Evolutionary conservation across 2,329 filamentous ascomycete genomes (phyloP), one percentile per base, ranked within the genome.

Genomic region (Tolypocladium guangdongense): DNA sequence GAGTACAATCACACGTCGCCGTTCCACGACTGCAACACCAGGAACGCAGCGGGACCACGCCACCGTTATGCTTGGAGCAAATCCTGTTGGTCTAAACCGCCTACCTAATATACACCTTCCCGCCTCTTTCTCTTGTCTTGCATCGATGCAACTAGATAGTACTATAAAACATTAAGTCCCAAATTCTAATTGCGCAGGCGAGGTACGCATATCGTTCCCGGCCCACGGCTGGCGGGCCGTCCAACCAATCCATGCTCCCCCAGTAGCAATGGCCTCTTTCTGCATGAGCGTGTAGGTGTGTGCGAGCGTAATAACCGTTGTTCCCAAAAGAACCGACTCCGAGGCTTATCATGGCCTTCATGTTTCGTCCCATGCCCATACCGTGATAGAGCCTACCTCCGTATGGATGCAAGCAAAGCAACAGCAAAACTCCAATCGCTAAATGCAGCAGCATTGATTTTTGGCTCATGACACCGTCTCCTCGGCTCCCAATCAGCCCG

Each of bases 391-490:
- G 54, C 52, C 52, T 54, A 45, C 49, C 51, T 59, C 50, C 55
- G 49, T 59, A 55, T 43, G 53, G 53, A 58, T 56, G 55, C 51
- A 58, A 56, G 47, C 12, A 54, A 56, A 57, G 58, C 62, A 61
- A 55, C 56, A 63, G 27, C 56, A 63, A 59, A 70, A 71, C 67
- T 66, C 67, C 67, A 61, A 60, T 65, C 66, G 67, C 66, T 70
- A 63, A 64, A 70, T 71, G 66, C 67, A 68, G 57, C 54, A 61
- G 49, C 51, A 20, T 49, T 30, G 33, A 33, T 51, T 36, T 45
- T 56, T n/a, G 36, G 37, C 38, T 50, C 46, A 39, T 32, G 36
- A 37, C 27, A 43, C 39, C 47, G 37, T 41, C 46, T n/a, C 22
- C 46, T 47, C 43, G 6, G 4, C 8, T 18, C 18, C 5, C 14